These are phyloP conservation scores for Solanum sparsipilum DNA, from an alignment of 257 asterid genomes.

Conservation along the genomic window DNA sequence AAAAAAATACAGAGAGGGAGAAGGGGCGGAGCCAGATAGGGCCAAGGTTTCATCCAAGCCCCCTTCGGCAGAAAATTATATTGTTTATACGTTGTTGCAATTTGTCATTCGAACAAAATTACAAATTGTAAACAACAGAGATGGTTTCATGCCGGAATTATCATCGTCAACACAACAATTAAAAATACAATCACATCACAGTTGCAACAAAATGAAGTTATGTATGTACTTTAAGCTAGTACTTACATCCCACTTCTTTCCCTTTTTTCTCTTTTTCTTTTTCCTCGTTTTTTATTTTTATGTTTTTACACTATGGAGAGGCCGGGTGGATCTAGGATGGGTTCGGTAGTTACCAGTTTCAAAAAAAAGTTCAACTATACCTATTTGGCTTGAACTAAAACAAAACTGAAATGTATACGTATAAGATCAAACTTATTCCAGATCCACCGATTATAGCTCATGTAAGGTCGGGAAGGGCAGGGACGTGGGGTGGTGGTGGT, in stretches of 20 bases:
- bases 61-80: neutral
- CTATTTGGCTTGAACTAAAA: neutral
- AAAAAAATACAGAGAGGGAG: neutral
- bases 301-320: neutral
- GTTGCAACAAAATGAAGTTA: neutral
- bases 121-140: neutral
- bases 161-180: neutral
- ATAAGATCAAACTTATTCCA: neutral
- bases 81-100: neutral
- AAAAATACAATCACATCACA: neutral
- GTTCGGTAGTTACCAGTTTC: neutral
- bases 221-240: neutral
- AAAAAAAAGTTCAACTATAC: neutral
- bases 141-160: neutral
- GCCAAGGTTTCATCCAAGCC: neutral
- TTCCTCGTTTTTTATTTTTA: neutral
- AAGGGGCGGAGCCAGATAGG: neutral
- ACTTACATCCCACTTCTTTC: neutral
- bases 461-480: no score
- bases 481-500: no score
- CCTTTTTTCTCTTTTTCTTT: neutral
- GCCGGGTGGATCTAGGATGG: neutral
- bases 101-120: neutral
- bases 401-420: neutral
- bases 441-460: neutral